Evolutionary conservation across 768 basidiomycete genomes (phyloP), one percentile per base, ranked within the genome.

Genomic region (Coprinopsis strossmayeri): DNA sequence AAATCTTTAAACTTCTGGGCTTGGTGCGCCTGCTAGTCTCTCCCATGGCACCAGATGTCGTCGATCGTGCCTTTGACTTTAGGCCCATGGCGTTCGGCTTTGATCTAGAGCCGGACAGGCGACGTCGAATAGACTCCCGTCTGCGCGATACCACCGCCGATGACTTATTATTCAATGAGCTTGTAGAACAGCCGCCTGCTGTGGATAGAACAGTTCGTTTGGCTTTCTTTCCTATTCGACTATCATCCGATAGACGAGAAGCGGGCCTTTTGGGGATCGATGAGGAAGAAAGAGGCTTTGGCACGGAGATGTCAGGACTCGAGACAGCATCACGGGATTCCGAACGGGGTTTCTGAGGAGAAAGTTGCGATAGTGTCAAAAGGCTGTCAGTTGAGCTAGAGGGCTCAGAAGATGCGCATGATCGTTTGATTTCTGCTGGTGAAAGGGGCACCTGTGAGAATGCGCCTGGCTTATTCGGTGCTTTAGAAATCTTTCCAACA

Each of bases 331-430:
- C 11, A 10, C 5, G 40, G 9, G 40, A 18, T 42, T 42, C 40
- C 23, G 24, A 18, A 23, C 39, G 34, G 18, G 37, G 42, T 51
- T 65, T 68, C 46, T 49, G 58, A 52, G 77, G 76, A 4, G 79
- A 80, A 55, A 79, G 64, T 56, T 79, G 74, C 34, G 77, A 78
- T 53, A 77, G 38, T 40, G 73, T 75, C 34, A 79, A 57, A 26
- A 63, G 64, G 35, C 45, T 45, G 50, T 56, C 49, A 42, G 40
- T 25, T 9, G 24, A 23, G 25, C 15, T 35, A 35, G 44, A 25
- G 0, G 21, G 13, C 13, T 2, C 13, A 28, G 15, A 15, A 17
- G 32, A 21, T 24, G 24, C 49, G 13, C 12, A 27, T 24, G 21
- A 39, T 17, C 20, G 13, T 43, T 41, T 20, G 41, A n/a, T n/a